phyloP scores from a whole-genome alignment of 2,329 filamentous ascomycete genomes.

The Penicillium verrucosum region DNA sequence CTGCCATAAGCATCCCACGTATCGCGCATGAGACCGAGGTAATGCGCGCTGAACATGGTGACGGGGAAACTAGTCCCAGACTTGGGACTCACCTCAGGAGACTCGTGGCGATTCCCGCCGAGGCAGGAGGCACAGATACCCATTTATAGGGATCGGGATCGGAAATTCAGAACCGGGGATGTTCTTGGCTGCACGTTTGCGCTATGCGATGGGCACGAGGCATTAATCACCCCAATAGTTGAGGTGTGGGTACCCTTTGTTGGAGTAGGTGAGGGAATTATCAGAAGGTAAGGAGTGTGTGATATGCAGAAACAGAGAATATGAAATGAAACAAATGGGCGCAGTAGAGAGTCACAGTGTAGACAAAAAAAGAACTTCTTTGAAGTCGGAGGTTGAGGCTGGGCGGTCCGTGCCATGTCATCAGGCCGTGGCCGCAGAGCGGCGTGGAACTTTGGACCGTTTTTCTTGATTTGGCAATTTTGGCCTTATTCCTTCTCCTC shows the following conservation, averaged over 20 bases:
- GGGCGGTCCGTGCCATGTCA: constrained; percentile 25
- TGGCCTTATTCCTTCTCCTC: background rate
- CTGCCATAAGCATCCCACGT: constrained; percentile 2
- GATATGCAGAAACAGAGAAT: constrained; percentile 5
- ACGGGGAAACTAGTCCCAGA: background rate
- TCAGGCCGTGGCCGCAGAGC: constrained; percentile 23
- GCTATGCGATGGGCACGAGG: constrained; percentile 19
- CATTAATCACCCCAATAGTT: constrained; percentile 19
- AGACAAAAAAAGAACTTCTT: constrained; percentile 4
- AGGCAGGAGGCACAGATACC: constrained; percentile 46
- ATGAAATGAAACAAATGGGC: constrained; percentile 7
- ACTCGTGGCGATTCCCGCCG: constrained; percentile 37
- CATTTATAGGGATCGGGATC: constrained; percentile 32
- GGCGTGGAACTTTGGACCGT: constrained; percentile 6
- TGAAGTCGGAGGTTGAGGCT: constrained; percentile 12
- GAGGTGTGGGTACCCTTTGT: constrained; percentile 7
- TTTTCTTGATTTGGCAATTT: constrained; percentile 7
- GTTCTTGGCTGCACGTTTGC: constrained; percentile 10
- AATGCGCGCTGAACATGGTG: constrained; percentile 13
- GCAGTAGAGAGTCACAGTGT: constrained; percentile 3
- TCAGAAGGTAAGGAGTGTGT: constrained; percentile 16
- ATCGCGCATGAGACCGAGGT: constrained; percentile 13
- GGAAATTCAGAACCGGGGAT: background rate
- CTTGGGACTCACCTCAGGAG: constrained; percentile 32
- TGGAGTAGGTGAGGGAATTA: background rate